These are phyloP conservation scores for Termitomyces sp. DNA, from an alignment of 1,284 basidiomycete species.

Conservation along the genomic window DNA sequence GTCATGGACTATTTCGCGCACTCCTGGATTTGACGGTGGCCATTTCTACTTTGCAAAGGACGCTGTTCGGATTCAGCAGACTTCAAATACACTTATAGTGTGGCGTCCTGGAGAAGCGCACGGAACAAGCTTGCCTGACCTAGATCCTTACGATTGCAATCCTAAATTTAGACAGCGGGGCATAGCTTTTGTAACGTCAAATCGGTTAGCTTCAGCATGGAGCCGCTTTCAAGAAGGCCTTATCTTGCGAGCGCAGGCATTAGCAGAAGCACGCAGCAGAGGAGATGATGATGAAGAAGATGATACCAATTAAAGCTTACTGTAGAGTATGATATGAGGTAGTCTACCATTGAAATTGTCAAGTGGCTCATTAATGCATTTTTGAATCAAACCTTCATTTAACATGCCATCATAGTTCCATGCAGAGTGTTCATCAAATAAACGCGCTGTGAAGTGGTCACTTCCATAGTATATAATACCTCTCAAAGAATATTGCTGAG, in stretches of 20 bases:
- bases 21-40: background rate
- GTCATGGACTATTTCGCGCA: slow-evolving; percentile 9
- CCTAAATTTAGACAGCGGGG: slow-evolving; percentile 1
- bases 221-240: background rate
- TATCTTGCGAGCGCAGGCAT: background rate
- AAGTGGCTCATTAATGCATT: background rate
- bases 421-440: background rate
- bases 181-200: background rate
- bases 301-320: background rate
- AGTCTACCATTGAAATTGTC: background rate
- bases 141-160: background rate
- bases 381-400: background rate
- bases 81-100: slow-evolving; percentile 10
- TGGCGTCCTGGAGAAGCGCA: slow-evolving; percentile 10
- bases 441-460: background rate
- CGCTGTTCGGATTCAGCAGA: slow-evolving; percentile 11
- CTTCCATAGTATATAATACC: background rate
- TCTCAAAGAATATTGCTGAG: background rate
- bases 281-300: background rate
- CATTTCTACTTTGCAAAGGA: slow-evolving; percentile 17
- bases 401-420: background rate
- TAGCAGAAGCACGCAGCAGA: too few relatives aligned
- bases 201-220: background rate
- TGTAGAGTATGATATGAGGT: background rate
- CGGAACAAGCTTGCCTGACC: slow-evolving; percentile 10